phyloP scores from a whole-genome alignment of 306 rosid genomes.

The Potentilla sterilis region DNA sequence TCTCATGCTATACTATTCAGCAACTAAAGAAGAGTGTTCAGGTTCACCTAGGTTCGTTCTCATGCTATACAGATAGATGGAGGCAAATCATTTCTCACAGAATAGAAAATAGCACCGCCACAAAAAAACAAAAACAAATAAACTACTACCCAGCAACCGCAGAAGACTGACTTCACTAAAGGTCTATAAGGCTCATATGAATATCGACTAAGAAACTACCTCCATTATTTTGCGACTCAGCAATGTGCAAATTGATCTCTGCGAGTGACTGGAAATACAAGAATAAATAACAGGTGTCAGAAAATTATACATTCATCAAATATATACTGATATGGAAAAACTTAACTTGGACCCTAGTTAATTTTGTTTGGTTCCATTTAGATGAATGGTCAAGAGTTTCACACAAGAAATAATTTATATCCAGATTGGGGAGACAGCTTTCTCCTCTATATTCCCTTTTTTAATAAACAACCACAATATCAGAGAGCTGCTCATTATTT shows the following conservation, averaged over 20 bases:
- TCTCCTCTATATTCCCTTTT: neutral
- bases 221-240: slow-evolving; percentile 79
- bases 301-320: slow-evolving; percentile 11
- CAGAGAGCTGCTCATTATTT: neutral
- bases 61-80: neutral
- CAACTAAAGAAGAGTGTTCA: neutral
- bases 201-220: slow-evolving; percentile 53
- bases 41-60: neutral
- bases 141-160: neutral
- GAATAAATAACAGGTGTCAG: slow-evolving; percentile 35
- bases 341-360: neutral
- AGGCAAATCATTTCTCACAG: neutral
- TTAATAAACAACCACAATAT: neutral
- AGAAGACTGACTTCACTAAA: neutral
- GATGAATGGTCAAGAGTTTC: neutral
- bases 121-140: neutral
- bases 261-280: slow-evolving; percentile 66
- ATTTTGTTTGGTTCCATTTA: neutral
- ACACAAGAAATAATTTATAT: neutral
- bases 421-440: neutral
- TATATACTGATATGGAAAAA: neutral
- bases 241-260: slow-evolving; percentile 69
- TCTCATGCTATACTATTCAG: neutral
- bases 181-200: slow-evolving; percentile 4
- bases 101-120: neutral